Base-by-base conservation (phyloP, 768 basidiomycete genomes). In the Butyriboletus loyo region DNA sequence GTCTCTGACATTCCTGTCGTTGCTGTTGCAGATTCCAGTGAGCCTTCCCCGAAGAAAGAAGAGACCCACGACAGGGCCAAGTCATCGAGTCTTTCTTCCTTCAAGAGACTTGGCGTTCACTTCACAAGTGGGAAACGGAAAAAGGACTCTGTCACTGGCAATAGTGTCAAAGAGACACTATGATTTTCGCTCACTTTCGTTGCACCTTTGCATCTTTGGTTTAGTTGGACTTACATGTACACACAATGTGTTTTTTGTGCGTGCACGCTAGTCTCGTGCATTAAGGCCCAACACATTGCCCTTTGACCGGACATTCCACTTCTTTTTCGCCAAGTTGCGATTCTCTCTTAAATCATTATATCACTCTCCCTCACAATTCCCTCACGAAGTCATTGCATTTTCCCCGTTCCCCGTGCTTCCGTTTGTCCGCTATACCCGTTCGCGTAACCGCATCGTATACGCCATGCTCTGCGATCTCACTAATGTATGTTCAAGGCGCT, bases 81-180 rank as follows among this genome's bases (percentile, higher is more conserved):
- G 51, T 54, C 65, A 65, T 60, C 69, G 28, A 84, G 83, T 64
- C 73, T 80, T 44, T 71, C 83, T 40, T 73, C 80, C 40, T 67
- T 85, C 56, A 86, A 83, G 70, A 80, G 78, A 61, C 62, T 85
- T 24, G 77, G 80, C 42, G 68, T 74, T 38, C 65, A 61, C 39
- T 51, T 72, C 27, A 59, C 75, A 22, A 73, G 73, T 32, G 73
- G 72, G 31, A 70, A 71, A 61, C 70, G 75, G 73, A 84, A 81
- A 70, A 80, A 78, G 63, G 80, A 78, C 56, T 78, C 81, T 35
- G 63, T 64, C 50, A 68, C 73, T 56, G 79, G 75, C 55, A 73
- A 73, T 59, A 78, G 74, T 60, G 58, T 76, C 52, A 79, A 80
- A 61, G 80, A 75, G 56, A 44, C 45, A 40, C 56, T 59, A 53